These are phyloP conservation scores for Vanderwaltozyma tropicalis DNA, from an alignment of 805 yeast genomes.

Conservation along the genomic window DNA sequence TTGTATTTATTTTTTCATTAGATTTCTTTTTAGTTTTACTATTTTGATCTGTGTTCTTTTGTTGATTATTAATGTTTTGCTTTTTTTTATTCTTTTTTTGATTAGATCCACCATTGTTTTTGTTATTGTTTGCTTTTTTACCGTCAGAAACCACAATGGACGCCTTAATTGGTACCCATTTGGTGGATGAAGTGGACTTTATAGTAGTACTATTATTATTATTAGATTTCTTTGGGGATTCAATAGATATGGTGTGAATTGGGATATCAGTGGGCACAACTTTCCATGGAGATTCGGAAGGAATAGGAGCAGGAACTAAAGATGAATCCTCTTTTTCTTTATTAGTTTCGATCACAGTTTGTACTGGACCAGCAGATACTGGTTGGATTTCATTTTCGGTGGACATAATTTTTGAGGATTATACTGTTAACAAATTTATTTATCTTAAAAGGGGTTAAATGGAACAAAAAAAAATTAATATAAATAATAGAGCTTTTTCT, in stretches of 20 bases:
- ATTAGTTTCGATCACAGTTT: conserved; percentile 3
- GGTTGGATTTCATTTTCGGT: background rate
- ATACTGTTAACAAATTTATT: no score
- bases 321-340: background rate
- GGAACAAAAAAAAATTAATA: no score
- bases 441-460: no score
- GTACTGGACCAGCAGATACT: conserved; percentile 1
- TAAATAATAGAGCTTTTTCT: no score
- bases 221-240: background rate
- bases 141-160: conserved; percentile 32
- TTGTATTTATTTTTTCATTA: background rate
- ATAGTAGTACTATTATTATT: conserved; percentile 7
- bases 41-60: background rate
- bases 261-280: conserved; percentile 16
- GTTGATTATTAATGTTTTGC: background rate
- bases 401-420: no score
- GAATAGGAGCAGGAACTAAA: conserved; percentile 27
- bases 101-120: background rate
- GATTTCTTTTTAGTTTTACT: background rate
- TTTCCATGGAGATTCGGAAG: conserved; percentile 28
- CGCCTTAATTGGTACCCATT: conserved; percentile 63
- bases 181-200: conserved; percentile 22
- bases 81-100: background rate
- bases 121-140: conserved; percentile 4
- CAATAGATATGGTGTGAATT: conserved; percentile 13